phyloP scores from a whole-genome alignment of 2,329 filamentous ascomycete genomes.

The Aspergillus candidus region DNA sequence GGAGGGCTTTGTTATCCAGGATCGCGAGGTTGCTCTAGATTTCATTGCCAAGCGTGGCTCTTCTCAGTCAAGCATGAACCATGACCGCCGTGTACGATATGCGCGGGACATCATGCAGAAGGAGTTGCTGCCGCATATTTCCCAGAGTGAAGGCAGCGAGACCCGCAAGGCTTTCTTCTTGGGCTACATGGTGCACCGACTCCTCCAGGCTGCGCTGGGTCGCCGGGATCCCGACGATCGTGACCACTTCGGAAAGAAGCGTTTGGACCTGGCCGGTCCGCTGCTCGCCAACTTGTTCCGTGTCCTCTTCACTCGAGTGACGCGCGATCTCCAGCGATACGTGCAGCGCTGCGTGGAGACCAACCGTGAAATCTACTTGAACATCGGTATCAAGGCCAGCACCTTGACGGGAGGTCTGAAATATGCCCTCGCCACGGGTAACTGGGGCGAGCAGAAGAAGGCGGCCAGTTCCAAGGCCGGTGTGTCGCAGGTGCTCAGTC shows the following conservation, averaged over 20 bases:
- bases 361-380: constrained; percentile 81
- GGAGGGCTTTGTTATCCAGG: constrained; percentile 93
- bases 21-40: constrained; percentile 87
- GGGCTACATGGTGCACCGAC: constrained; percentile 96
- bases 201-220: constrained; percentile 87
- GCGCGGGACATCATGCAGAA: constrained; percentile 94
- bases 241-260: constrained; percentile 99
- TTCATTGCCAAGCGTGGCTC: constrained; percentile 91
- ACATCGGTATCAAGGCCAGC: constrained; percentile 81
- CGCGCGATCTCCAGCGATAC: constrained; percentile 83
- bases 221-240: constrained; percentile 92
- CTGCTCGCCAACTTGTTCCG: constrained; percentile 95
- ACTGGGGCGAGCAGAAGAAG: constrained; percentile 99
- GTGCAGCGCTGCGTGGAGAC: constrained; percentile 88
- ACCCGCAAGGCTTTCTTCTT: constrained; percentile 97
- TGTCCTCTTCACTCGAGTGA: constrained; percentile 82
- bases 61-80: constrained; percentile 61
- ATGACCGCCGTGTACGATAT: constrained; percentile 84
- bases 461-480: constrained; percentile 89
- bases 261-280: constrained; percentile 88
- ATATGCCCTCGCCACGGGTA: constrained; percentile 94
- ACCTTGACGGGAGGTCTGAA: constrained; percentile 92
- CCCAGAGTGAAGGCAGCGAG: constrained; percentile 87
- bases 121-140: constrained; percentile 93
- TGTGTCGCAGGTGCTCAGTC: constrained; percentile 95